phyloP scores from a whole-genome alignment of 805 yeast genomes.

The Ogataea saltuana region DNA sequence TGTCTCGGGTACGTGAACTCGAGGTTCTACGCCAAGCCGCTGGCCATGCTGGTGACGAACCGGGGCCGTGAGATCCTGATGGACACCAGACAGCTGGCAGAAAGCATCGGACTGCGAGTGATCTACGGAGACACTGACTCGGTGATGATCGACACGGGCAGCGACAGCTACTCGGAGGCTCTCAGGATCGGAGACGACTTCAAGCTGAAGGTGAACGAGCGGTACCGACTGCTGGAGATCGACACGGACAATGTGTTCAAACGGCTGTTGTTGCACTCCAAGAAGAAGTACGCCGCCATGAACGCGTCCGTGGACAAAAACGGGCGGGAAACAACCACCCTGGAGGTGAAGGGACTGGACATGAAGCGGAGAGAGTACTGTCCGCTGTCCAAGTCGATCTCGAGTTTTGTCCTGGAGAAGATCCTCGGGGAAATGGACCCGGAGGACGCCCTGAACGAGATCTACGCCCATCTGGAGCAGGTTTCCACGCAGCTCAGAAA shows the following conservation, averaged over 20 bases:
- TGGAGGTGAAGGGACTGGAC: conserved; percentile 96
- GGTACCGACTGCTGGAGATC: conserved; percentile 84
- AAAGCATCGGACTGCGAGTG: conserved; percentile 75
- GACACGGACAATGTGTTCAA: conserved; percentile 94
- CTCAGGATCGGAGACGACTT: conserved; percentile 80
- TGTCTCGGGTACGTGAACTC: conserved; percentile 92
- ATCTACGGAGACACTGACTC: conserved; percentile 99
- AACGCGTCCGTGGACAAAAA: conserved; percentile 47
- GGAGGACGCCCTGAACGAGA: conserved; percentile 69
- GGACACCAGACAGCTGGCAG: conserved; percentile 93
- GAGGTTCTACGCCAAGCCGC: conserved; percentile 91
- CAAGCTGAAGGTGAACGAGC: conserved; percentile 81
- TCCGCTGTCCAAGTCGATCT: conserved; percentile 86
- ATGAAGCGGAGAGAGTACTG: conserved; percentile 97
- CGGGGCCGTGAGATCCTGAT: conserved; percentile 94
- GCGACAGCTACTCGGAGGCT: conserved; percentile 68
- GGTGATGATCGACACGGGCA: conserved; percentile 95
- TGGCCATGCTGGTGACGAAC: conserved; percentile 92
- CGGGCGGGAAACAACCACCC: conserved; percentile 55
- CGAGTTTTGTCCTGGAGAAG: conserved; percentile 70
- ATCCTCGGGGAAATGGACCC: conserved; percentile 73
- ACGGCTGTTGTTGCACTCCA: conserved; percentile 82
- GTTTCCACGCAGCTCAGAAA: conserved; percentile 56
- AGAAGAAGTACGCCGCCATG: conserved; percentile 96
- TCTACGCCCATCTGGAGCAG: conserved; percentile 69